These are phyloP conservation scores for Vaccinium darrowii DNA, from an alignment of 148 eudicot species.

Conservation along the genomic window DNA sequence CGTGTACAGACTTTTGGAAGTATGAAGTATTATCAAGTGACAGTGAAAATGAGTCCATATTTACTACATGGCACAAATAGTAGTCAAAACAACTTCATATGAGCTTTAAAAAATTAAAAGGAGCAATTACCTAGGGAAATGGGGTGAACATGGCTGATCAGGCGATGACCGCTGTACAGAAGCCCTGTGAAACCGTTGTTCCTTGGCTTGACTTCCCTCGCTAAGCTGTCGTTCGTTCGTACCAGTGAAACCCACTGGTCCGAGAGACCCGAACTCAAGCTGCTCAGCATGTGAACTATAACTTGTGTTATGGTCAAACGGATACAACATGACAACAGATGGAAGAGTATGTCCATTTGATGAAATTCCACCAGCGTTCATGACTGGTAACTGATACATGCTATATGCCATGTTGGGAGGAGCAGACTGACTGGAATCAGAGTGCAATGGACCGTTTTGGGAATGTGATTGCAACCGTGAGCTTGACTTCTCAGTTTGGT, in stretches of 20 bases:
- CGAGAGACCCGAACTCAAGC: slow-evolving; percentile 72
- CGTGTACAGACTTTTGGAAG: background rate
- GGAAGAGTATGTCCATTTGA: slow-evolving; percentile 54
- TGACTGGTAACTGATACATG: slow-evolving; percentile 52
- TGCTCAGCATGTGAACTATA: slow-evolving; percentile 56
- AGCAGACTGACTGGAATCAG: slow-evolving; percentile 44
- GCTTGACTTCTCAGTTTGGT: slow-evolving; percentile 56
- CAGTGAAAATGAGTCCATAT: background rate
- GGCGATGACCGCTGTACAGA: slow-evolving; percentile 58
- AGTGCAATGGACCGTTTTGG: slow-evolving; percentile 52
- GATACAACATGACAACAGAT: slow-evolving; percentile 69
- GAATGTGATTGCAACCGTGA: slow-evolving; percentile 56
- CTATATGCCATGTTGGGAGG: slow-evolving; percentile 49
- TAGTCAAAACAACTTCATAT: background rate
- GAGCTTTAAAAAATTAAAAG: background rate
- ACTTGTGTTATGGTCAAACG: slow-evolving; percentile 55
- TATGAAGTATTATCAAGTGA: background rate
- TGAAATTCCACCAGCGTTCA: slow-evolving; percentile 42
- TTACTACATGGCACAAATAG: background rate
- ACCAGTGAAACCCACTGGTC: slow-evolving; percentile 49
- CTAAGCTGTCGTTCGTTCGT: slow-evolving; percentile 41
- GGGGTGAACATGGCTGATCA: slow-evolving; percentile 77
- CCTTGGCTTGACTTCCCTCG: slow-evolving; percentile 49
- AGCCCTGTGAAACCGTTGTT: slow-evolving; percentile 51
- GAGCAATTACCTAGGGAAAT: slow-evolving; percentile 46